phyloP scores from a whole-genome alignment of 768 basidiomycete genomes.

The Pseudohyphozyma bogoriensis region DNA sequence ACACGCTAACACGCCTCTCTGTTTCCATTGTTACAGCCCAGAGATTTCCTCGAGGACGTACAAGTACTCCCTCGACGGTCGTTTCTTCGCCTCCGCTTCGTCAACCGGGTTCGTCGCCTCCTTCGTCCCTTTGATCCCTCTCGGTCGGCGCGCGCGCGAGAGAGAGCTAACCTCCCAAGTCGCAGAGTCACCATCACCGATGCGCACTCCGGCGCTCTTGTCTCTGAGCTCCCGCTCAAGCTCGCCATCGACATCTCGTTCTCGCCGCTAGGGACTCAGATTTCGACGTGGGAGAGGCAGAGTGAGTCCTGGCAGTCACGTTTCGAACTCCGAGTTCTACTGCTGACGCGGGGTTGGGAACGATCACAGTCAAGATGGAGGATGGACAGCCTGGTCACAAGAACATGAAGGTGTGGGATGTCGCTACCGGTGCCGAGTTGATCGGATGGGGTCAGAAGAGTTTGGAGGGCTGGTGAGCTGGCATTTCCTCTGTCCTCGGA shows the following conservation, averaged over 20 bases:
- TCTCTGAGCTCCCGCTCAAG: slow-evolving; percentile 62
- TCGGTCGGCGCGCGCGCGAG: not conserved
- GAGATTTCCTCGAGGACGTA: slow-evolving; percentile 24
- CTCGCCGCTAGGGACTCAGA: slow-evolving; percentile 83
- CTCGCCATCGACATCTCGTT: slow-evolving; percentile 77
- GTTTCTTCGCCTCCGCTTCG: slow-evolving; percentile 30
- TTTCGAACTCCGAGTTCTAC: not conserved
- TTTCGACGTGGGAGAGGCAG: slow-evolving; percentile 93
- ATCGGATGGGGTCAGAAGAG: slow-evolving; percentile 79
- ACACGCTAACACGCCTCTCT: too few species aligned
- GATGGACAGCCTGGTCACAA: slow-evolving; percentile 76
- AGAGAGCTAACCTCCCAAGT: not conserved
- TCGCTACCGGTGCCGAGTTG: slow-evolving; percentile 74
- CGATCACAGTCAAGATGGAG: slow-evolving; percentile 76
- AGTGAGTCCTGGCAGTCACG: slow-evolving; percentile 40
- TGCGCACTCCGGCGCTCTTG: slow-evolving; percentile 58
- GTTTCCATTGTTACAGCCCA: slow-evolving; percentile 7
- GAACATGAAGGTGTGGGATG: slow-evolving; percentile 84
- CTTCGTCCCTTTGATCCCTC: not conserved
- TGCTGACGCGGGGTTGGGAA: not conserved
- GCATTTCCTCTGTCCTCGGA: not conserved
- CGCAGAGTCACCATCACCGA: slow-evolving; percentile 65
- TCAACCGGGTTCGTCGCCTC: slow-evolving; percentile 18
- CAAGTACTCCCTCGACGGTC: slow-evolving; percentile 32
- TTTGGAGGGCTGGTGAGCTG: slow-evolving; percentile 69